phyloP scores from a whole-genome alignment of 2,329 filamentous ascomycete genomes.

The Hymenoscyphus repandus region DNA sequence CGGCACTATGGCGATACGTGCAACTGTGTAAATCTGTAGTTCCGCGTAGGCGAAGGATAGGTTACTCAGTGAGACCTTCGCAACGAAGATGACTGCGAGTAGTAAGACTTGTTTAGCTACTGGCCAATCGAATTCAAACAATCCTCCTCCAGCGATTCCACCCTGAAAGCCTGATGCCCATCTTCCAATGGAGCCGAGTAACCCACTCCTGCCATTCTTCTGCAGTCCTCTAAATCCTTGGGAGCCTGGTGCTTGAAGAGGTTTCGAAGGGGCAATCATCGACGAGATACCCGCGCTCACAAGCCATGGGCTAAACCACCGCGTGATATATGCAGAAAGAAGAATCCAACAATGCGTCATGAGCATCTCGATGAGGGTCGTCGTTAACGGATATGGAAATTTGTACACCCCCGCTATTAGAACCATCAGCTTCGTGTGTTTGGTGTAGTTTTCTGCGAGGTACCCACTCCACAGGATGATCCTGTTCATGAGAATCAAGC shows the following conservation, averaged over 20 bases:
- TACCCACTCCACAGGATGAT: slow-evolving; percentile 43
- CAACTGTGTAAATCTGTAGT: slow-evolving; percentile 46
- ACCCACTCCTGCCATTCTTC: slow-evolving; percentile 28
- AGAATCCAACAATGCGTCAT: slow-evolving; percentile 44
- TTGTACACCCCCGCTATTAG: slow-evolving; percentile 41
- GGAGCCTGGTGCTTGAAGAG: slow-evolving; percentile 30
- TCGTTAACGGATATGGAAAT: slow-evolving; percentile 47
- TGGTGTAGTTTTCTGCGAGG: slow-evolving; percentile 27
- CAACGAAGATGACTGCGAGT: slow-evolving; percentile 43
- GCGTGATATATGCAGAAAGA: slow-evolving; percentile 41
- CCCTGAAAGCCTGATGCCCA: slow-evolving; percentile 33
- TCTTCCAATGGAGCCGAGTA: slow-evolving; percentile 22
- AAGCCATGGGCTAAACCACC: slow-evolving; percentile 38
- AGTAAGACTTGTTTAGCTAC: slow-evolving; percentile 44
- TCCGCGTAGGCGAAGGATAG: slow-evolving; percentile 49
- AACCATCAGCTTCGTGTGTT: slow-evolving; percentile 26
- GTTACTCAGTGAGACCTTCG: slow-evolving; percentile 47
- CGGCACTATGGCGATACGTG: slow-evolving; percentile 45
- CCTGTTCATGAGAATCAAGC: slow-evolving; percentile 43
- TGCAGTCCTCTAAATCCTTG: slow-evolving; percentile 27
- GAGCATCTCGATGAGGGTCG: slow-evolving; percentile 44
- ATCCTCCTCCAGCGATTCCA: slow-evolving; percentile 47
- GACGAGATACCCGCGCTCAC: slow-evolving; percentile 33
- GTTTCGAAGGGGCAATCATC: slow-evolving; percentile 40
- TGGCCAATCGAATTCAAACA: slow-evolving; percentile 46